A percentile compares a stretch with the other conserved stretches of the same genome.
These are phyloP conservation scores for Lachnellula cervina DNA, from an alignment of 2,329 filamentous ascomycete species.

Conservation along the genomic window DNA sequence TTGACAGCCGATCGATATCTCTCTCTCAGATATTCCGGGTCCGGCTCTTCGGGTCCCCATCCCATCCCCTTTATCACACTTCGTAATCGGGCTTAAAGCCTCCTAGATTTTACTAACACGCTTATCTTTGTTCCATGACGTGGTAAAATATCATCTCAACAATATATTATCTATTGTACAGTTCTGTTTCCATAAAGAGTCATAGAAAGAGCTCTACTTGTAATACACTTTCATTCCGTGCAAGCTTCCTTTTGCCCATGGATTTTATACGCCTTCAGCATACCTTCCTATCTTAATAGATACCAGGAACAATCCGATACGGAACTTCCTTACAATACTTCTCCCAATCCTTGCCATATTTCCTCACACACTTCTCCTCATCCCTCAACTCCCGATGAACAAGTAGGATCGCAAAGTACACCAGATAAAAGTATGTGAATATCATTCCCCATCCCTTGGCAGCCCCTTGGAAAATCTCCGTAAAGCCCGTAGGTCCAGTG, in stretches of 20 bases:
- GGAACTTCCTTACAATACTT: slow-evolving; percentile 78
- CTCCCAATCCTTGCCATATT: slow-evolving; percentile 92
- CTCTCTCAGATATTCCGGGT: too few relatives aligned
- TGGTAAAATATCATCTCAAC: too few relatives aligned
- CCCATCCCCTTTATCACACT: too few relatives aligned
- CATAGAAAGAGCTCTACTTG: too few relatives aligned
- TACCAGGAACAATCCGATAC: slow-evolving; percentile 67
- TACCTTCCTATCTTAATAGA: slow-evolving; percentile 55
- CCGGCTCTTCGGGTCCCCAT: too few relatives aligned
- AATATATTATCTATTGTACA: too few relatives aligned
- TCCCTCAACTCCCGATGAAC: slow-evolving; percentile 83
- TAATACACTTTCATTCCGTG: too few relatives aligned
- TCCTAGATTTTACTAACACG: too few relatives aligned
- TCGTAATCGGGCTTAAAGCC: too few relatives aligned
- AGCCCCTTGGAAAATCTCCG: slow-evolving; percentile 64
- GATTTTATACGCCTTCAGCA: background rate
- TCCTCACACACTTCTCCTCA: slow-evolving; percentile 83
- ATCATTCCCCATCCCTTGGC: slow-evolving; percentile 79
- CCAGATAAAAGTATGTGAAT: slow-evolving; percentile 89
- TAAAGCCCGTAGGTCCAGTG: slow-evolving; percentile 50
- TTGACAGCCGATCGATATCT: too few relatives aligned
- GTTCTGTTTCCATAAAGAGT: too few relatives aligned
- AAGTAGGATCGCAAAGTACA: slow-evolving; percentile 85
- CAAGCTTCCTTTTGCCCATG: background rate
- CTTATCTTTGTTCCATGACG: too few relatives aligned